A percentile compares a stretch with the other conserved stretches of the same genome.
Evolutionary conservation across 768 basidiomycete species (phyloP).

Genomic region (Mycena belliarum): DNA sequence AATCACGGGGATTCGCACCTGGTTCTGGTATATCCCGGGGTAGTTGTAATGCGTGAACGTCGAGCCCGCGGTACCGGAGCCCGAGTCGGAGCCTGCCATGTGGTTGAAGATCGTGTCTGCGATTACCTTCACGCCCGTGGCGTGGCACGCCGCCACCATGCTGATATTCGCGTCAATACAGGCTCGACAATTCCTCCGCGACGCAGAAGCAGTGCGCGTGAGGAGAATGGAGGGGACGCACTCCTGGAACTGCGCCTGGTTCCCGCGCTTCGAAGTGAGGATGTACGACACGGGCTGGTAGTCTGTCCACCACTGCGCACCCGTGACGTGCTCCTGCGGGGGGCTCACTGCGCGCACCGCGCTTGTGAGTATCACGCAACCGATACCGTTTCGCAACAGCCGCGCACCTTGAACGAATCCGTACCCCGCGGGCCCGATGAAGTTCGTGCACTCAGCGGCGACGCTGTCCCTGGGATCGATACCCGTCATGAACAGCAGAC

Average conservation of each 20-base stretch:
- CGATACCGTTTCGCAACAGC: no score
- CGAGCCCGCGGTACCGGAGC: conserved; percentile 48
- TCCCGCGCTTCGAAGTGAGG: conserved; percentile 65
- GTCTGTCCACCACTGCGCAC: conserved; percentile 70
- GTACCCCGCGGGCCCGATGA: no score
- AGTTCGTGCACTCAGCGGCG: no score
- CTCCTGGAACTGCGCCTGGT: conserved; percentile 51
- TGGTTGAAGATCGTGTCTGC: conserved; percentile 65
- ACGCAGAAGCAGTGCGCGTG: no score
- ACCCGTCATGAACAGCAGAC: no score
- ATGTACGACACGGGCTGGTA: conserved; percentile 71
- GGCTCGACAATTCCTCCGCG: no score
- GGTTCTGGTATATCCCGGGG: conserved; percentile 47
- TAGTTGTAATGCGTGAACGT: conserved; percentile 56
- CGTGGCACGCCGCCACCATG: conserved; percentile 53
- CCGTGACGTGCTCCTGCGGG: conserved; percentile 32
- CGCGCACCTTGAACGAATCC: no score
- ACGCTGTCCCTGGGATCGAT: no score
- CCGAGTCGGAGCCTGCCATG: conserved; percentile 55
- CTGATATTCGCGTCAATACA: conserved; percentile 22
- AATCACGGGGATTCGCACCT: no score
- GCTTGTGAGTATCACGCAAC: no score
- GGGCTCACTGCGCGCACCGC: no score
- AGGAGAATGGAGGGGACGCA: conserved; percentile 4
- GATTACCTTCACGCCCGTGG: conserved; percentile 59